These are phyloP conservation scores for Xanthoconium stramineum DNA, from an alignment of 768 basidiomycete species.

Conservation along the genomic window DNA sequence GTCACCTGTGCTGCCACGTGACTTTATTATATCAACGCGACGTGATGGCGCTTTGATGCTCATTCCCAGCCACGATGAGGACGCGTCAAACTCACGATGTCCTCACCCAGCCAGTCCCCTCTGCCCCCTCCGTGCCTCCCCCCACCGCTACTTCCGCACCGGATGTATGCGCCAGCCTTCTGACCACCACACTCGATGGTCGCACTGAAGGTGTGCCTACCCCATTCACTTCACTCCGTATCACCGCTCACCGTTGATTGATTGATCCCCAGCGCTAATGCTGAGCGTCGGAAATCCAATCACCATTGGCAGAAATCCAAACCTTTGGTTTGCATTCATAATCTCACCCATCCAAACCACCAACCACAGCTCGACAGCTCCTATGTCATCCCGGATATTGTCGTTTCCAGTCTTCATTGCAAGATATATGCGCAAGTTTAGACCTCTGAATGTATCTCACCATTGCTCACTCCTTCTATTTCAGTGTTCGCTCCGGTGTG, in stretches of 20 bases:
- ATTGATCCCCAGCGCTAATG: constrained; percentile 48
- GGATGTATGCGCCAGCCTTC: constrained; percentile 69
- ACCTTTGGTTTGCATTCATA: constrained; percentile 46
- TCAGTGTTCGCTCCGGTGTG: constrained; percentile 63
- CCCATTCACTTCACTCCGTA: background rate
- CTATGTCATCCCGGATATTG: constrained; percentile 60
- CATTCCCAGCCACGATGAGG: constrained; percentile 17
- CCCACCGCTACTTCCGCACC: constrained; percentile 7
- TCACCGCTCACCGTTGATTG: background rate
- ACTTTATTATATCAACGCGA: constrained; percentile 8
- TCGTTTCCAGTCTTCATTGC: constrained; percentile 72
- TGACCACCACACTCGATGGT: constrained; percentile 56
- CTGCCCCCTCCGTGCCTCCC: constrained; percentile 19
- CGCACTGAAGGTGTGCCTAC: constrained; percentile 55
- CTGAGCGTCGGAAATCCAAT: constrained; percentile 61
- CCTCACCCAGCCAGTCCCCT: constrained; percentile 31
- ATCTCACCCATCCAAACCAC: background rate
- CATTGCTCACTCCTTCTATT: background rate
- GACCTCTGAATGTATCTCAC: background rate
- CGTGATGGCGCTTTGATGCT: background rate
- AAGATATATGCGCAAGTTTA: constrained; percentile 70
- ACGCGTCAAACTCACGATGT: constrained; percentile 15
- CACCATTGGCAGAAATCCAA: constrained; percentile 70
- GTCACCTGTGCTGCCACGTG: constrained; percentile 4
- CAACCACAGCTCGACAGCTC: constrained; percentile 32